phyloP scores from a whole-genome alignment of 2,329 filamentous ascomycete species.

The Chlorencoelia australis region DNA sequence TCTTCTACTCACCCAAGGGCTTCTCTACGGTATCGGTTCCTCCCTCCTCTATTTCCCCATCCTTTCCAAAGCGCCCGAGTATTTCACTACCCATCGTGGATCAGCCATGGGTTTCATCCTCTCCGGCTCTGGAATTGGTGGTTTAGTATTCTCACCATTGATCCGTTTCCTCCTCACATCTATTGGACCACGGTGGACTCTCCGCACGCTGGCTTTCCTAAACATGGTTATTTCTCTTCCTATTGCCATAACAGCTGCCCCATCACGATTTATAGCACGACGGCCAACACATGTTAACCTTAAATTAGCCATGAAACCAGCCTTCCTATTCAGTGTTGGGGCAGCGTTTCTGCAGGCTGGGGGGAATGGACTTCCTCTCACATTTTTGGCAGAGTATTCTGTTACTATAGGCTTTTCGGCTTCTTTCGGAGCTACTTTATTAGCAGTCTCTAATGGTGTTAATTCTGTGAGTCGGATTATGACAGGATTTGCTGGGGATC shows the following conservation, averaged over 20 bases:
- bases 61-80: conserved; percentile 37
- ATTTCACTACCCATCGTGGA: conserved; percentile 37
- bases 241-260: conserved; percentile 31
- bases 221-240: conserved; percentile 31
- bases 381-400: conserved; percentile 38
- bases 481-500: conserved; percentile 36
- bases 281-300: conserved; percentile 31
- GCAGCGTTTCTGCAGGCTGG: conserved; percentile 34
- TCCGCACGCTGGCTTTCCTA: conserved; percentile 31
- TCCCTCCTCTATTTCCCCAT: conserved; percentile 34
- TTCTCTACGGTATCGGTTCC: conserved; percentile 35
- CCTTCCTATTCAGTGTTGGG: conserved; percentile 33
- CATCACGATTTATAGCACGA: conserved; percentile 30
- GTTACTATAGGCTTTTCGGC: conserved; percentile 34
- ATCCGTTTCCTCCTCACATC: conserved; percentile 32
- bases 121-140: conserved; percentile 34
- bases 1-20: conserved; percentile 36
- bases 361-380: conserved; percentile 36
- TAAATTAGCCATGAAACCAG: conserved; percentile 29
- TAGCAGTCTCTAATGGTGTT: conserved; percentile 36
- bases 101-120: conserved; percentile 37
- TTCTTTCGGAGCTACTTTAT: conserved; percentile 32
- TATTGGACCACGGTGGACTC: conserved; percentile 35
- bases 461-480: conserved; percentile 36
- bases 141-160: conserved; percentile 32